Conservation (phyloP, 2,329 filamentous ascomycete species). For the Lizonia empirigonia region DNA sequence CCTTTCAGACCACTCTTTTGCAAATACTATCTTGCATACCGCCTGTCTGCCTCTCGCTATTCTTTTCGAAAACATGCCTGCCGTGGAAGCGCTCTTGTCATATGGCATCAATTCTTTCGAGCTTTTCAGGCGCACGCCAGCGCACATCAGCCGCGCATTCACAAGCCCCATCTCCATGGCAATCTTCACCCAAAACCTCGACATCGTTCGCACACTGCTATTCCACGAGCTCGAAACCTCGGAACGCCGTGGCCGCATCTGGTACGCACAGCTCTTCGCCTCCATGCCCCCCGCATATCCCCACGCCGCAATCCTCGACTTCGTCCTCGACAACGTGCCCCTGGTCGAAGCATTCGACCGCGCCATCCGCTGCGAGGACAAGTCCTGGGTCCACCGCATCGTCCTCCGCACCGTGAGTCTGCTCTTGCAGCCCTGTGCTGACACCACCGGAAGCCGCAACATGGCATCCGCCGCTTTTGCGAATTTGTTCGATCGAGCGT, state of each 20-base stretch:
- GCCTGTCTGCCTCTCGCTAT: conserved; percentile 16
- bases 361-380: conserved; percentile 13
- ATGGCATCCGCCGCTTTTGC: conserved; percentile 11
- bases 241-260: conserved; percentile 8
- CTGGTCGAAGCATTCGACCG: conserved; percentile 13
- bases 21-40: conserved; percentile 9
- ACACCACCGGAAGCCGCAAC: not conserved
- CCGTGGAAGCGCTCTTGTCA: conserved; percentile 9
- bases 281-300: not conserved
- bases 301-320: conserved; percentile 2
- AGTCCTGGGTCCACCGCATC: conserved; percentile 12
- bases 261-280: conserved; percentile 17
- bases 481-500: conserved; percentile 9
- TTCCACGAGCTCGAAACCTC: conserved; percentile 11
- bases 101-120: conserved; percentile 12
- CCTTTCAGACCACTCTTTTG: not conserved
- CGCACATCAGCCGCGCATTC: conserved; percentile 13
- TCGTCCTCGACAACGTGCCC: conserved; percentile 16
- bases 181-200: not conserved
- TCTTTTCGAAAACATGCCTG: conserved; percentile 12
- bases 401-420: conserved; percentile 6
- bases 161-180: conserved; percentile 16
- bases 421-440: not conserved
- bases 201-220: not conserved
- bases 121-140: conserved; percentile 11